Conservation (phyloP, 352 stramenopile genomes). For the Globisporangium ultimum region DNA sequence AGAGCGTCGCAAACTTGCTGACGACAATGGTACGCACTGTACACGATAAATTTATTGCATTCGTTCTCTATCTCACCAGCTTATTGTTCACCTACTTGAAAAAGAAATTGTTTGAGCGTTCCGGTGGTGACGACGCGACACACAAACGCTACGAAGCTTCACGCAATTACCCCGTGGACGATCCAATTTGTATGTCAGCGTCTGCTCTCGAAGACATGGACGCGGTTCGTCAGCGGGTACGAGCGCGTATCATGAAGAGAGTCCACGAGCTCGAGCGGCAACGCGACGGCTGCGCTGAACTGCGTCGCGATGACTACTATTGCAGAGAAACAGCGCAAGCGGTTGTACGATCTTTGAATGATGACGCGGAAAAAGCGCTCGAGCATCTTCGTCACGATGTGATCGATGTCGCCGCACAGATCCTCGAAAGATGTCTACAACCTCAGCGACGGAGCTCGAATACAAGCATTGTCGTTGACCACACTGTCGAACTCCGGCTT, state of each 20-base stretch:
- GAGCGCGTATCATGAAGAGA: slow-evolving; percentile 7
- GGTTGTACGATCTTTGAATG: not conserved
- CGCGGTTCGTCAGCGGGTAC: slow-evolving; percentile 1
- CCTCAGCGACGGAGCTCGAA: slow-evolving; percentile 3
- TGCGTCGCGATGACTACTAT: too few relatives aligned
- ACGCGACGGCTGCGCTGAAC: not conserved
- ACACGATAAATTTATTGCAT: too few relatives aligned
- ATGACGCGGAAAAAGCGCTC: not conserved
- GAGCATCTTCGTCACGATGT: slow-evolving; percentile 20
- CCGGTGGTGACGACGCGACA: too few relatives aligned
- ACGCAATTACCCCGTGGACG: not conserved
- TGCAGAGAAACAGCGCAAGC: not conserved
- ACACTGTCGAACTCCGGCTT: slow-evolving; percentile 21
- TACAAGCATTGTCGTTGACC: not conserved
- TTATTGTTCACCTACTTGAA: too few relatives aligned
- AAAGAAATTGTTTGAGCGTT: not conserved
- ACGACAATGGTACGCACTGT: too few relatives aligned
- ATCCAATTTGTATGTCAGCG: not conserved
- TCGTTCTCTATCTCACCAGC: too few relatives aligned
- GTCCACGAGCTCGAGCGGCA: slow-evolving; percentile 7
- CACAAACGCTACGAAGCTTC: not conserved
- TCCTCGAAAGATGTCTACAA: slow-evolving; percentile 18
- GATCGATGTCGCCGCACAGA: slow-evolving; percentile 20
- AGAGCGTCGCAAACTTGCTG: too few relatives aligned
- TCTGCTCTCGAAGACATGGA: not conserved